A percentile compares a stretch with the other conserved stretches of the same genome.
Evolutionary conservation across 176 grass and related monocot genomes (phyloP).

Genomic region (Coix lacrymajobi): DNA sequence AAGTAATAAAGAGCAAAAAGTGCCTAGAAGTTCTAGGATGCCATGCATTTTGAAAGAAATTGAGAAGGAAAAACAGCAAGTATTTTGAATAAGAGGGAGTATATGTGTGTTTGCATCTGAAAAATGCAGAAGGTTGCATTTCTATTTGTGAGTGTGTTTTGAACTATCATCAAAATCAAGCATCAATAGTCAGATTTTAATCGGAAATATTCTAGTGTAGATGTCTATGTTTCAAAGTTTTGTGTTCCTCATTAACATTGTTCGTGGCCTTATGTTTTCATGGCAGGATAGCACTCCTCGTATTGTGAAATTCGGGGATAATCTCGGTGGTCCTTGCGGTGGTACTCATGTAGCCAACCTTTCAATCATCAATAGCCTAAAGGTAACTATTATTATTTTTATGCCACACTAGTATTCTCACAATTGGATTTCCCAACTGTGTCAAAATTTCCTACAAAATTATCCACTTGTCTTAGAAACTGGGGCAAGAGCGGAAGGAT

Average conservation of each 20-base stretch:
- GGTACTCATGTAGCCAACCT: slow-evolving; percentile 82
- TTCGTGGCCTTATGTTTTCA: background rate
- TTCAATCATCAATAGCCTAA: slow-evolving; percentile 50
- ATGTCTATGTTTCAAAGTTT: background rate
- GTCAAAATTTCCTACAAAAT: background rate
- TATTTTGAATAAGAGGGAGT: too few species aligned
- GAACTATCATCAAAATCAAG: background rate
- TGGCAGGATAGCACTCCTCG: slow-evolving; percentile 75
- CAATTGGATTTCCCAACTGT: background rate
- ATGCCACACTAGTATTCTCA: background rate
- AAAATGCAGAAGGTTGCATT: background rate
- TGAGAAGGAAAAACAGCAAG: background rate
- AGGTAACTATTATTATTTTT: slow-evolving; percentile 28
- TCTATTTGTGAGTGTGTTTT: background rate
- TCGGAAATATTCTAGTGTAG: background rate
- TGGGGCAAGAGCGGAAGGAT: background rate
- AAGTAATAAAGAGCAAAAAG: background rate
- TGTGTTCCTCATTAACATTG: background rate
- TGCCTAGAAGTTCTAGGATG: background rate
- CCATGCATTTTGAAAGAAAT: background rate
- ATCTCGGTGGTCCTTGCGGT: slow-evolving; percentile 71
- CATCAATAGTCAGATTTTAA: background rate
- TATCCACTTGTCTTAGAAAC: background rate
- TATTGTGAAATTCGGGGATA: slow-evolving; percentile 65
- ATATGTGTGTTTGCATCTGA: background rate